phyloP scores from a whole-genome alignment of 768 basidiomycete genomes.

The button mushroom (Agaricus bisporus) region DNA sequence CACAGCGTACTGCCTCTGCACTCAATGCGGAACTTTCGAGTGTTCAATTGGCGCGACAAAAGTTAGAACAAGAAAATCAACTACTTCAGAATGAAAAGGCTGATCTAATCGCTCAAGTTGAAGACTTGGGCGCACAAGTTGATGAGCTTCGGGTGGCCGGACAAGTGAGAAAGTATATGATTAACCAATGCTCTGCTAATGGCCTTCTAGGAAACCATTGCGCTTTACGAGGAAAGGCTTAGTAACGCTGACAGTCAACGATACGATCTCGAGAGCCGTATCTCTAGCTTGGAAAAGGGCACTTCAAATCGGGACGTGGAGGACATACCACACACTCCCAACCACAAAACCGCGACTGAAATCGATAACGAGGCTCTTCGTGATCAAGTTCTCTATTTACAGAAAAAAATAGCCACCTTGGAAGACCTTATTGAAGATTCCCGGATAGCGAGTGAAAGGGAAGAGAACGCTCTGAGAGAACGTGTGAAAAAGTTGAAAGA shows the following conservation, averaged over 20 bases:
- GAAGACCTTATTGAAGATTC: constrained; percentile 86
- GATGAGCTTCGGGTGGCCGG: constrained; percentile 86
- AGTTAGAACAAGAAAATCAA: constrained; percentile 40
- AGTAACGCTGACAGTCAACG: constrained; percentile 62
- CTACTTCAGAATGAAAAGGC: constrained; percentile 47
- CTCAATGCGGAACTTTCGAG: constrained; percentile 30
- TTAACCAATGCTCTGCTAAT: background rate
- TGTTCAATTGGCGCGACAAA: constrained; percentile 34
- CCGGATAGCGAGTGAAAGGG: constrained; percentile 61
- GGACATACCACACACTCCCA: constrained; percentile 17
- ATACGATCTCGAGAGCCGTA: constrained; percentile 71
- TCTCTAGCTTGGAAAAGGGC: constrained; percentile 49
- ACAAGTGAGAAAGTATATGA: constrained; percentile 45
- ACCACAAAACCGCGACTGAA: constrained; percentile 65
- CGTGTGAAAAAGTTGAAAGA: constrained; percentile 65
- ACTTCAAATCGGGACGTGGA: constrained; percentile 19
- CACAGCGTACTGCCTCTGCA: constrained; percentile 13
- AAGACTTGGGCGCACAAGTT: constrained; percentile 66
- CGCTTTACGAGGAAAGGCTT: constrained; percentile 87
- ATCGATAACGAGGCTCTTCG: constrained; percentile 93
- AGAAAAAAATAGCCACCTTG: constrained; percentile 64
- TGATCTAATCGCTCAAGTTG: constrained; percentile 51
- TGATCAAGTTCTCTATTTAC: constrained; percentile 86
- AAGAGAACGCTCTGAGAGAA: constrained; percentile 58
- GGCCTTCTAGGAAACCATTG: constrained; percentile 77